Evolutionary conservation across 2,329 filamentous ascomycete species (phyloP), one percentile per base, ranked within the genome.

Genomic region (Daldinia eschscholtzii): DNA sequence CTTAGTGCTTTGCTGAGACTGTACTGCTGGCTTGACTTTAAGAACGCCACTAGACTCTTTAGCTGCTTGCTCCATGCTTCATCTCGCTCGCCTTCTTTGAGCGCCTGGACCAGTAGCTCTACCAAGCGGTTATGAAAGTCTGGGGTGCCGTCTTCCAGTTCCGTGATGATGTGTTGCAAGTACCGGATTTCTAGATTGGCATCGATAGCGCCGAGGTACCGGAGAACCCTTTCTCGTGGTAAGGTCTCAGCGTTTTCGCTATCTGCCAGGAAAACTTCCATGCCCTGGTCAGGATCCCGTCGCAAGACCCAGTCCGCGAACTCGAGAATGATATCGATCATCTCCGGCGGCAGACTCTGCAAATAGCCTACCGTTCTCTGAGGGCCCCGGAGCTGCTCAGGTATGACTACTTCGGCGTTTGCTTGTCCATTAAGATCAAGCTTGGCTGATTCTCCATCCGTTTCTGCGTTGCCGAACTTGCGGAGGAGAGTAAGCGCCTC

Each of bases 181-280:
- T 99, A 99, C 68, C 84, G 87, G 28, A 93, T 87, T 69, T 96
- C 93, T 10, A 98, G 86, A 50, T 85, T 84, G 9, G 84, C 76
- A 74, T 97, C 90, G 37, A 97, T 89, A 0, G 83, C 81, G 46
- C 89, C 86, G 3, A 99, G 82, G 75, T 95, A 98, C 1, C 86
- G 83, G 2, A 95, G 84, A 0, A 99, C 92, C 59, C 83, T 87
- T 33, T 92, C 87, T 46, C 95, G 87, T 2, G 95, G 94, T 10
- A 99, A 81, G 0, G 90, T 93, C 82, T 98, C 96, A 0, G 96
- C 94, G 76, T 98, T 98, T 77, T 97, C 93, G 0, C 93, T 96
- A 78, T 99, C 96, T 0, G 93, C 93, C 0, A 96, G 82, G 80
- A 99, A 99, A 0, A 99, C 87, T 71, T 98, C 93, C 92, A 99